Conservation (phyloP, 768 basidiomycete species). For the Ramaria sp. region DNA sequence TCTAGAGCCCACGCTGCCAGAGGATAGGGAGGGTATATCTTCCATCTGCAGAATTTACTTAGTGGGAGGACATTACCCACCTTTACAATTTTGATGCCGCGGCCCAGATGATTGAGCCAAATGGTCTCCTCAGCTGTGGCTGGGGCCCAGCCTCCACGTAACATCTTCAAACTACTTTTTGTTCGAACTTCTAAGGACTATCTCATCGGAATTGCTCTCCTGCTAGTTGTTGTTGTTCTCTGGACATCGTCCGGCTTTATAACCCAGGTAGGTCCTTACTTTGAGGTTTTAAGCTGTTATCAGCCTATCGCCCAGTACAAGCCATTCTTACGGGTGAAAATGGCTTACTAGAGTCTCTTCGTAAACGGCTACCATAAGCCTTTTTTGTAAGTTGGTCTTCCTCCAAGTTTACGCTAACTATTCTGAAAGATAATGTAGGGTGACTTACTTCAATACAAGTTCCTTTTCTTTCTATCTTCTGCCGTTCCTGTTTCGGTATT, state of each 20-base stretch:
- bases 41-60: conserved; percentile 38
- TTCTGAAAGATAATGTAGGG: conserved; percentile 28
- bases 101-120: too few relatives aligned
- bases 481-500: conserved; percentile 38
- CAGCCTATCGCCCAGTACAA: background rate
- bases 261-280: conserved; percentile 46
- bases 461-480: conserved; percentile 79
- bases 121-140: background rate
- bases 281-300: background rate
- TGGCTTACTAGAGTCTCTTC: conserved; percentile 29
- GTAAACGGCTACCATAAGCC: conserved; percentile 78
- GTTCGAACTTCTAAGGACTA: conserved; percentile 27
- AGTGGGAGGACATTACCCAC: background rate
- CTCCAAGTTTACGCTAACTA: background rate
- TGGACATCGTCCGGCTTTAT: conserved; percentile 89
- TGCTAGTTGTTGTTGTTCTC: conserved; percentile 67
- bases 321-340: background rate
- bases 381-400: conserved; percentile 53
- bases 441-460: conserved; percentile 87
- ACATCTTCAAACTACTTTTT: conserved; percentile 3
- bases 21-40: conserved; percentile 66
- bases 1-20: conserved; percentile 68
- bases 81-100: background rate
- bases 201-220: conserved; percentile 51
- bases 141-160: background rate